Base-by-base conservation (phyloP, 2,329 filamentous ascomycete species). In the Fusarium miscanthi region DNA sequence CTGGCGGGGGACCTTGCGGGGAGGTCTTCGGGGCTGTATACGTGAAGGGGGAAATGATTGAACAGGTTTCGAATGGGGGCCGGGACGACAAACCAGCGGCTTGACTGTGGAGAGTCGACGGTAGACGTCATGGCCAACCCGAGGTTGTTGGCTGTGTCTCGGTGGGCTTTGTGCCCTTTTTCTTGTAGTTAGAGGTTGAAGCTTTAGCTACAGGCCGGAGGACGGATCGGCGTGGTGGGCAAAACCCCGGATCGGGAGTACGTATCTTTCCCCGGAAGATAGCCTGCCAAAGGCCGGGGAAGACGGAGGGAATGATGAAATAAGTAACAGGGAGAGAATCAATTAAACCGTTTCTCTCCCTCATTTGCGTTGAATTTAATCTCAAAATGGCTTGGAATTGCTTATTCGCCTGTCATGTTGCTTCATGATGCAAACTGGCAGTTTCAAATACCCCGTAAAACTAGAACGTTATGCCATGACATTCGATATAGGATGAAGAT, bases 31-130 rank as follows among this genome's bases (percentile, higher is more conserved):
- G 91, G 83, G 33, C 90, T 87, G 81, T 97, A 94, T 41, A 91
- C 92, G 65, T 87, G 81, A 57, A 98, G 87, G 31, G 96, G 96
- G 77, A 97, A 96, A 68, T 82, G 85, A 81, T 95, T 92, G 85
- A 98, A 99, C 66, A 98, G 87, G 57, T 87, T 88, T 81, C 94
- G 94, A 75, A 98, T 86, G 23, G 94, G 92, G 16, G 87, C 83
- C 12, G 96, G 95, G 61, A 94, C 87, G 48, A 86, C 82, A 80
- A 91, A 87, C 84, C 82, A 85, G 69, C 79, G 74, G 58, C 54
- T 70, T 38, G 70, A 70, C 49, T 74, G 75, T 46, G 51, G n/a
- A 31, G 45, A 45, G 35, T 66, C 43, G 31, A 61, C 58, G 58
- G 67, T n/a, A 43, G 71, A 52, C 37, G 74, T 61, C 75, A 76